Conservation (phyloP, 192 early-diverging fungal genomes). For the Coemansia guatemalensis region DNA sequence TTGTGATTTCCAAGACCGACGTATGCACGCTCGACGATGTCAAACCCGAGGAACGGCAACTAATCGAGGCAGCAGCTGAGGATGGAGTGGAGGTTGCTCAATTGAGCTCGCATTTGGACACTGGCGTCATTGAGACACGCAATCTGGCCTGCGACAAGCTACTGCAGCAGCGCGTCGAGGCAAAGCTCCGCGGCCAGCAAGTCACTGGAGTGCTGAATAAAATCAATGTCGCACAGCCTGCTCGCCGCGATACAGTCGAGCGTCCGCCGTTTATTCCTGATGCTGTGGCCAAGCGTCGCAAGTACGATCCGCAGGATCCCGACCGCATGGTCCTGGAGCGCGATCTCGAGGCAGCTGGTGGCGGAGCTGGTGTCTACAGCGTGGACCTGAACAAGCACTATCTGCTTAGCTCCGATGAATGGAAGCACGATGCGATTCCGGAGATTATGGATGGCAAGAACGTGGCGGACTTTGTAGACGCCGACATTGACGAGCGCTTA, state of each 20-base stretch:
- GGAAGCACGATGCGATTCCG: slow-evolving; percentile 97
- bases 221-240: slow-evolving; percentile 91
- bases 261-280: slow-evolving; percentile 86
- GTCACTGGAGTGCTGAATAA: slow-evolving; percentile 92
- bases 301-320: slow-evolving; percentile 80
- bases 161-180: slow-evolving; percentile 87
- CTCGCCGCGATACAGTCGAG: slow-evolving; percentile 77
- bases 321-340: slow-evolving; percentile 80
- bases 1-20: slow-evolving; percentile 98
- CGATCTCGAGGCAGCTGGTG: slow-evolving; percentile 85
- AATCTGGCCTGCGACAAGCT: slow-evolving; percentile 93
- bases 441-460: slow-evolving; percentile 99
- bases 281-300: slow-evolving; percentile 62
- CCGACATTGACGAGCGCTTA: slow-evolving; percentile 94
- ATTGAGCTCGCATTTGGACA: slow-evolving; percentile 90
- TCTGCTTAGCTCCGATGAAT: slow-evolving; percentile 76
- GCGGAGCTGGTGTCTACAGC: slow-evolving; percentile 96
- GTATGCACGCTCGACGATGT: slow-evolving; percentile 78
- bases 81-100: slow-evolving; percentile 74
- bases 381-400: slow-evolving; percentile 95
- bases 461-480: slow-evolving; percentile 97
- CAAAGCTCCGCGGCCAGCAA: slow-evolving; percentile 91
- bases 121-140: slow-evolving; percentile 96
- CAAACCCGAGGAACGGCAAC: slow-evolving; percentile 63
- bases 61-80: slow-evolving; percentile 72